Percentiles rank a stretch among this genome's conserved stretches.
Conservation (phyloP, 2,329 filamentous ascomycete genomes). For the Dendrostoma leiphaemia region DNA sequence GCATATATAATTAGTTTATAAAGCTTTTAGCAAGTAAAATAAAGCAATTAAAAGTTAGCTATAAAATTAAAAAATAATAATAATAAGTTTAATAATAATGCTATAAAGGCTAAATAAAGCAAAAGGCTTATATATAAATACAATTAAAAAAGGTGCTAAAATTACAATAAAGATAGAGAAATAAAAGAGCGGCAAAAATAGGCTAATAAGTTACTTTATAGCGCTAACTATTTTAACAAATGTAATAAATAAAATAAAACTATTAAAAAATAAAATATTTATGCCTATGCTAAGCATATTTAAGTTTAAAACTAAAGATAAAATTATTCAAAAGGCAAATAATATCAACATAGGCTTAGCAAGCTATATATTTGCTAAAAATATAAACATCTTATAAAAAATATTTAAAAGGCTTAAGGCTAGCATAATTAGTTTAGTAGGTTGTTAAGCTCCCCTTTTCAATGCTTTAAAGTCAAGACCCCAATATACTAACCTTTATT, state of each 20-base stretch:
- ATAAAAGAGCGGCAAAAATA: slow-evolving; percentile 33
- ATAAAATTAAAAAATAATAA: slow-evolving; percentile 28
- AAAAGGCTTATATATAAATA: slow-evolving; percentile 23
- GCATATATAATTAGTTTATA: slow-evolving; percentile 61
- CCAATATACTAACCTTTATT: no score
- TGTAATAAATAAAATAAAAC: slow-evolving; percentile 23
- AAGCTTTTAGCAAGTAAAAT: slow-evolving; percentile 38
- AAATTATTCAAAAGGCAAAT: slow-evolving; percentile 33
- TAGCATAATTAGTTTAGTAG: slow-evolving; percentile 58
- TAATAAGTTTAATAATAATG: slow-evolving; percentile 35
- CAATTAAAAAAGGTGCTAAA: slow-evolving; percentile 21
- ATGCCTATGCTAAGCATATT: slow-evolving; percentile 20
- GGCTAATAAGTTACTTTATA: slow-evolving; percentile 66
- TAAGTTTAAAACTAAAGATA: slow-evolving; percentile 29
- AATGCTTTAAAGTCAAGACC: background rate
- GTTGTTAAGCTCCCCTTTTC: rapidly evolving
- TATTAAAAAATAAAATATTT: slow-evolving; percentile 23
- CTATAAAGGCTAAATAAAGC: slow-evolving; percentile 32
- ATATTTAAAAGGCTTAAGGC: slow-evolving; percentile 54
- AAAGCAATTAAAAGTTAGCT: slow-evolving; percentile 21
- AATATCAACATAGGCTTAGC: slow-evolving; percentile 32
- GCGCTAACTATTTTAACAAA: slow-evolving; percentile 68
- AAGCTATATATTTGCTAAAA: slow-evolving; percentile 28
- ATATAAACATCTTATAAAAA: slow-evolving; percentile 33
- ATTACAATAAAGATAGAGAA: slow-evolving; percentile 46